phyloP scores from a whole-genome alignment of 108 stramenopile genomes.

The Nitzschia sp. region DNA sequence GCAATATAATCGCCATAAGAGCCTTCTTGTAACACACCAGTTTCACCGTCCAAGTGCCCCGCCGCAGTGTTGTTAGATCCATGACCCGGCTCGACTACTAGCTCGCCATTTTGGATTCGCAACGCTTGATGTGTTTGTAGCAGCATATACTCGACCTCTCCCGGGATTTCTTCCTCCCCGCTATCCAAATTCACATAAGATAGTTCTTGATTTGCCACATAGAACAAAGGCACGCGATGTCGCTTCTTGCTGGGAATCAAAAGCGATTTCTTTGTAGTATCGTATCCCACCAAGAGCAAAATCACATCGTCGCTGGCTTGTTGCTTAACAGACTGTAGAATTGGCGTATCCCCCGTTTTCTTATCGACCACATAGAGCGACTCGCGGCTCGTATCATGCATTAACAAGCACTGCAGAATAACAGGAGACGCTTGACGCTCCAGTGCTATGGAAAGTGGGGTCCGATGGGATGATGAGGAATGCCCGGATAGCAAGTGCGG shows the following conservation, averaged over 20 bases:
- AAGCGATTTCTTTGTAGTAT: conserved; percentile 5
- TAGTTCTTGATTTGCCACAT: conserved; percentile 10
- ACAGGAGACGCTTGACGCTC: conserved; percentile 5
- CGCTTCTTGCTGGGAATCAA: conserved; percentile 14
- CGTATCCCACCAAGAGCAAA: conserved; percentile 8
- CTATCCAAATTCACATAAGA: background rate
- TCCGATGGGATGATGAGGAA: background rate
- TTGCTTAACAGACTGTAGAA: background rate
- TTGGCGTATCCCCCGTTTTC: conserved; percentile 9
- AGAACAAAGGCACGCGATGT: conserved; percentile 6
- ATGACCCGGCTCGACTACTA: background rate
- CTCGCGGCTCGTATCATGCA: background rate
- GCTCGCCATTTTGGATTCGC: conserved; percentile 2
- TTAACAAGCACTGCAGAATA: conserved; percentile 1
- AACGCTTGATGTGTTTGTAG: conserved; percentile 4
- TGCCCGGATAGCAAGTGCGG: background rate
- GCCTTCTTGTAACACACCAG: background rate
- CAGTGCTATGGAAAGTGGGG: conserved; percentile 5
- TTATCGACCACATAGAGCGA: background rate
- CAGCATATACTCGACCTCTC: conserved; percentile 1
- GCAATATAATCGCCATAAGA: background rate
- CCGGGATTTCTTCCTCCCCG: background rate
- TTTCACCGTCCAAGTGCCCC: background rate
- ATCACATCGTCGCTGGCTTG: background rate
- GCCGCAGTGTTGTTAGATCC: background rate